These are phyloP conservation scores for Physcomitrellopsis africana DNA, from an alignment of 225 moss, liverwort and hornwort species.

Conservation along the genomic window DNA sequence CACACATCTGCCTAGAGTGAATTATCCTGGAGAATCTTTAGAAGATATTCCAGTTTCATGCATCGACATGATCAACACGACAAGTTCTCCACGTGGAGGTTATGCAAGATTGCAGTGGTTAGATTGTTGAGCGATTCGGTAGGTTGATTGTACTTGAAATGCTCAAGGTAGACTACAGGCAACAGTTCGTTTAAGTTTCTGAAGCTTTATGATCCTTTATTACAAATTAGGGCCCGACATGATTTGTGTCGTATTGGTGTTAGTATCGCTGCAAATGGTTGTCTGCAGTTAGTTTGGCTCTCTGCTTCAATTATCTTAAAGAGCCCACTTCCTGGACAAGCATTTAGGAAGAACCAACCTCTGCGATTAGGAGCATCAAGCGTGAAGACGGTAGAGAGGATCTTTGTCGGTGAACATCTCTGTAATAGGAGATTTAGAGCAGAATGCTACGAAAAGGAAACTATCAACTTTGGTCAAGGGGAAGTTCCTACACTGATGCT, in stretches of 20 bases:
- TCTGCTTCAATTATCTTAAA: slow-evolving; percentile 3
- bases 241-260: not conserved
- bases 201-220: not conserved
- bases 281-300: not conserved
- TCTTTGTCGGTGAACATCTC: not conserved
- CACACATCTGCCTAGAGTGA: not conserved
- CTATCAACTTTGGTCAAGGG: not conserved
- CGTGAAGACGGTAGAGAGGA: not conserved
- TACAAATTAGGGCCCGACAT: slow-evolving; percentile 7
- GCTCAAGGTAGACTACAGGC: not conserved
- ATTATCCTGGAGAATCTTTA: not conserved
- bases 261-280: not conserved
- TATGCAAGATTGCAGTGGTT: not conserved
- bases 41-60: not conserved
- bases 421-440: slow-evolving; percentile 11
- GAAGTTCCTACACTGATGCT: not conserved
- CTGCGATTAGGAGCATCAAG: slow-evolving; percentile 14
- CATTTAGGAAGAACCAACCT: slow-evolving; percentile 20
- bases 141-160: not conserved
- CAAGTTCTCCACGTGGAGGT: not conserved
- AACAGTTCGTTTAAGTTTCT: not conserved
- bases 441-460: slow-evolving; percentile 5
- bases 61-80: not conserved
- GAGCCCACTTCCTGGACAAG: slow-evolving; percentile 1
- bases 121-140: not conserved